Percentiles rank a stretch among this genome's conserved stretches.
Conservation (phyloP, 352 stramenopile genomes). For the Phytophthora pluvialis region DNA sequence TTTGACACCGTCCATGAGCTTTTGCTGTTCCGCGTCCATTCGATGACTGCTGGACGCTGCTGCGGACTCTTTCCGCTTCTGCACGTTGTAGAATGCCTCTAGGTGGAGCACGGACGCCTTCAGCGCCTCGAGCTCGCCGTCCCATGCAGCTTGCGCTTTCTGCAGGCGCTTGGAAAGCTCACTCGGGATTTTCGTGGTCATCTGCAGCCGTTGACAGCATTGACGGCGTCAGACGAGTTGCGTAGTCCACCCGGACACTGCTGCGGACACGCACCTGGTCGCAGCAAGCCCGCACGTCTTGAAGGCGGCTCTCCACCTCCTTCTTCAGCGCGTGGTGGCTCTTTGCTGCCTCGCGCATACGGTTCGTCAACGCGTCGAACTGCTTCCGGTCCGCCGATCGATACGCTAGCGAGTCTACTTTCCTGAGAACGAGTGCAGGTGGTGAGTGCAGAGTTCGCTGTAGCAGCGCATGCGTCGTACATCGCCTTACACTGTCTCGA, state of each 20-base stretch:
- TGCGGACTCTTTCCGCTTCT: constrained; percentile 21
- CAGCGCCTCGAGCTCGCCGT: constrained; percentile 44
- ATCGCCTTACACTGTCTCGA: constrained; percentile 45
- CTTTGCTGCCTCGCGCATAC: constrained; percentile 57
- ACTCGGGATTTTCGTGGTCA: constrained; percentile 57
- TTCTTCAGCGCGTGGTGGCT: constrained; percentile 46
- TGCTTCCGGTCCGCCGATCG: constrained; percentile 60
- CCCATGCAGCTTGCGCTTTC: constrained; percentile 51
- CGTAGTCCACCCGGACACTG: background rate
- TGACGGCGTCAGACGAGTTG: background rate
- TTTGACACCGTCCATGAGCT: constrained; percentile 25
- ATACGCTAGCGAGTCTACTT: constrained; percentile 45
- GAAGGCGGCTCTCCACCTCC: constrained; percentile 52
- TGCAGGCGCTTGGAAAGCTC: constrained; percentile 60
- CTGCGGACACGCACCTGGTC: constrained; percentile 38
- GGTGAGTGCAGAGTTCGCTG: constrained; percentile 1
- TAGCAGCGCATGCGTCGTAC: background rate
- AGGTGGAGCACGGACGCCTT: constrained; percentile 44
- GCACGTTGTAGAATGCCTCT: constrained; percentile 29
- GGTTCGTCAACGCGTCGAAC: constrained; percentile 67
- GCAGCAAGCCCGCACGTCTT: constrained; percentile 44
- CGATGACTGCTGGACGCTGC: constrained; percentile 1
- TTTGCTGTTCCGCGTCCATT: constrained; percentile 25
- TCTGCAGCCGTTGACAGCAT: constrained; percentile 29
- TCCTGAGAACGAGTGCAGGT: constrained; percentile 30